A percentile compares a stretch with the other conserved stretches of the same genome.
These are phyloP conservation scores for Chaetomium fimeti DNA, from an alignment of 495 filamentous ascomycete species.

Conservation along the genomic window DNA sequence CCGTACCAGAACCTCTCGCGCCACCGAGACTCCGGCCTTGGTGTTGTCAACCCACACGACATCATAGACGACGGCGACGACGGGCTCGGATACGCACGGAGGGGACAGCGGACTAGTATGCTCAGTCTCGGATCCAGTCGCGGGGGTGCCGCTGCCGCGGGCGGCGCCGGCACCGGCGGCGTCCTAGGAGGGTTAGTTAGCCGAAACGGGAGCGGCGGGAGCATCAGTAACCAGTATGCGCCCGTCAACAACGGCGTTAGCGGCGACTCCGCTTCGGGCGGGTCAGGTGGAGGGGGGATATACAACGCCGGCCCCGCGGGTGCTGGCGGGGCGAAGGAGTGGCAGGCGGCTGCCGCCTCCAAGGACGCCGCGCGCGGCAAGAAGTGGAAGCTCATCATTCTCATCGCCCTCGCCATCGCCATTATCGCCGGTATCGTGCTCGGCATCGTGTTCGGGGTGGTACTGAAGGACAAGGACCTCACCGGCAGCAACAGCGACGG, in stretches of 20 bases:
- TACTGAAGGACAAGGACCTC: constrained; percentile 49
- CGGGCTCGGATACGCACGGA: constrained; percentile 55
- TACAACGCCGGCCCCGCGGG: constrained; percentile 31
- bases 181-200: constrained; percentile 53
- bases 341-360: constrained; percentile 50
- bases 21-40: constrained; percentile 53
- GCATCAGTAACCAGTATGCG: constrained; percentile 39
- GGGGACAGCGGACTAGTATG: constrained; percentile 50
- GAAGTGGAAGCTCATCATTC: constrained; percentile 65
- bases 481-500: constrained; percentile 16
- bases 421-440: constrained; percentile 69
- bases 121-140: constrained; percentile 49
- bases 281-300: constrained; percentile 14
- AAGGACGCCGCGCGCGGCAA: constrained; percentile 58
- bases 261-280: constrained; percentile 29
- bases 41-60: constrained; percentile 70
- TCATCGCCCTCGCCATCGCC: constrained; percentile 59
- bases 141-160: constrained; percentile 34
- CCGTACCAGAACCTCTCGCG: constrained; percentile 58
- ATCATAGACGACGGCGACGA: constrained; percentile 88
- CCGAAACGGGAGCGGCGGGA: constrained; percentile 37
- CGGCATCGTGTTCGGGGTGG: constrained; percentile 74
- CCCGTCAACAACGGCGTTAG: constrained; percentile 37
- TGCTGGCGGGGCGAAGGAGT: constrained; percentile 50
- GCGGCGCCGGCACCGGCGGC: constrained; percentile 50